A percentile compares a stretch with the other conserved stretches of the same genome.
Evolutionary conservation across 495 filamentous ascomycete species (phyloP).

Genomic region (Physcia stellaris): DNA sequence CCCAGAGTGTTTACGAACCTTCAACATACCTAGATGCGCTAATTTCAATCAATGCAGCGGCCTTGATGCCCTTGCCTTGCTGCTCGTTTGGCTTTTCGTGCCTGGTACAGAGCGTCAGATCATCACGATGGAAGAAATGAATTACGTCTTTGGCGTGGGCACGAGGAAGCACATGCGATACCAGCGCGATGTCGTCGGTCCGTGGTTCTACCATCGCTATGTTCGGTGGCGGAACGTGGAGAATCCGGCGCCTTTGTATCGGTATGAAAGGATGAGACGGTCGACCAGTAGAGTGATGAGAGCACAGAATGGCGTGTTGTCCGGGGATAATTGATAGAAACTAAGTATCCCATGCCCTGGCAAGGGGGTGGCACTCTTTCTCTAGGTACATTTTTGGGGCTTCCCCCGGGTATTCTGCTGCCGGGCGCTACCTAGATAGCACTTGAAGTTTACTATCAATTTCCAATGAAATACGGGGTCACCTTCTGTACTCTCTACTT

Average conservation of each 20-base stretch:
- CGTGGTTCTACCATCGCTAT: conserved; percentile 15
- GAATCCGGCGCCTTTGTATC: conserved; percentile 3
- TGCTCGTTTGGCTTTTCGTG: conserved; percentile 16
- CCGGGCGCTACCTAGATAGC: too few species aligned
- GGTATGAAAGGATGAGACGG: too few species aligned
- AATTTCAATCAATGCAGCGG: conserved; percentile 1
- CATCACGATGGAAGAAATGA: conserved; percentile 12
- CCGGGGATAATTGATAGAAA: too few species aligned
- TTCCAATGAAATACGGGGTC: too few species aligned
- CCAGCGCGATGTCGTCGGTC: conserved; percentile 17
- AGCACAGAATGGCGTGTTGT: too few species aligned
- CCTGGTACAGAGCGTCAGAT: conserved; percentile 11
- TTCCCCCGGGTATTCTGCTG: too few species aligned
- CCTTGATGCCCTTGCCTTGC: conserved; percentile 11
- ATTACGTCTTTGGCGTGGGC: conserved; percentile 20
- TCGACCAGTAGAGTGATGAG: too few species aligned
- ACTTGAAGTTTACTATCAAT: too few species aligned
- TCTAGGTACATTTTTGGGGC: too few species aligned
- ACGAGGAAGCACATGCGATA: conserved; percentile 21
- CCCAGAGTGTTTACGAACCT: not conserved
- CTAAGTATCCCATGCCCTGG: too few species aligned
- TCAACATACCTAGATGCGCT: not conserved
- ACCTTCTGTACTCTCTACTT: too few species aligned
- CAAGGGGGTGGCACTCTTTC: too few species aligned
- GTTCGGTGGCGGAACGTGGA: not conserved